Evolutionary conservation across 2,329 filamentous ascomycete genomes (phyloP).

Genomic region (Alternaria sp.): DNA sequence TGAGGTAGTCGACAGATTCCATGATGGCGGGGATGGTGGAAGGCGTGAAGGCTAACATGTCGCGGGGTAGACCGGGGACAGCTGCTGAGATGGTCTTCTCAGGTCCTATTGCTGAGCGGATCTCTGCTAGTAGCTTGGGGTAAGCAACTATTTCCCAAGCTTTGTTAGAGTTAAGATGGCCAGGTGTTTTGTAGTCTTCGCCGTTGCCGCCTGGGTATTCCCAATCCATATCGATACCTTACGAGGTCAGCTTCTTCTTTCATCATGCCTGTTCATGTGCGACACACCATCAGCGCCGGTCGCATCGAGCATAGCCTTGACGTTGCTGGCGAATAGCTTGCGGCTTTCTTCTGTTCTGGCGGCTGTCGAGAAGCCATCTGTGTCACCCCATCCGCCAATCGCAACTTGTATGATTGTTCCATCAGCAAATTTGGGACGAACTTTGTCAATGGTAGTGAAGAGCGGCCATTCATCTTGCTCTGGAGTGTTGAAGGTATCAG

Average conservation of each 20-base stretch:
- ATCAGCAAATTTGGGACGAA: slow-evolving; percentile 52
- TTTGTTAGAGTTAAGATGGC: slow-evolving; percentile 64
- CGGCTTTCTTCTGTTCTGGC: slow-evolving; percentile 60
- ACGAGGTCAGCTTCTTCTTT: too few species aligned
- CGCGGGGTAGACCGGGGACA: slow-evolving; percentile 66
- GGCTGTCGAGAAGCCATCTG: slow-evolving; percentile 65
- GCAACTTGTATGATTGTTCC: slow-evolving; percentile 59
- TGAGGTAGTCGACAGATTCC: slow-evolving; percentile 68
- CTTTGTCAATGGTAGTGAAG: slow-evolving; percentile 34
- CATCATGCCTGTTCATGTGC: slow-evolving; percentile 3
- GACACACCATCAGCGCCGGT: slow-evolving; percentile 68
- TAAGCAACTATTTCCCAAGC: slow-evolving; percentile 66
- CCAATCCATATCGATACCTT: slow-evolving; percentile 67
- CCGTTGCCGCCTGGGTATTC: slow-evolving; percentile 70
- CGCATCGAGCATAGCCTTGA: slow-evolving; percentile 65
- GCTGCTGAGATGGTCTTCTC: slow-evolving; percentile 69
- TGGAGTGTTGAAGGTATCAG: slow-evolving; percentile 35
- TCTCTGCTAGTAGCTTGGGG: slow-evolving; percentile 65
- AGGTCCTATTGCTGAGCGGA: slow-evolving; percentile 64
- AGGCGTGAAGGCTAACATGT: slow-evolving; percentile 71
- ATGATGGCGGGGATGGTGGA: slow-evolving; percentile 64
- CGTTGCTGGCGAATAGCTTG: slow-evolving; percentile 65
- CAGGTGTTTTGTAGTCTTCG: slow-evolving; percentile 65
- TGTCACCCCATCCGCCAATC: slow-evolving; percentile 77
- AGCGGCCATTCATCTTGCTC: slow-evolving; percentile 30